Evolutionary conservation across 306 rosid species (phyloP), one percentile per base, ranked within the genome.

Genomic region (Prunus campanulata): DNA sequence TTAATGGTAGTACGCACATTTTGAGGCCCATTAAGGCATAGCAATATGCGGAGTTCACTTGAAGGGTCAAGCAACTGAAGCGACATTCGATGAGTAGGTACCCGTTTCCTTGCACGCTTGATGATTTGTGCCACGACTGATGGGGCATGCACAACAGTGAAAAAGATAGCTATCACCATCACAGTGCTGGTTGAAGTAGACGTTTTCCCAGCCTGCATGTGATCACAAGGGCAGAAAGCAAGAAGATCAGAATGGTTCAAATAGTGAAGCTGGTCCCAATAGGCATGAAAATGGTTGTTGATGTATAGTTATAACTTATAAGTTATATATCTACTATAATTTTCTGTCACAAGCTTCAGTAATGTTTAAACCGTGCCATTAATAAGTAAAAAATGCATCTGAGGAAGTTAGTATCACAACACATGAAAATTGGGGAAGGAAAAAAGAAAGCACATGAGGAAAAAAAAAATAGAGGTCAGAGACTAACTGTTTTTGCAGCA

Each of bases 11-110:
- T 80, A 27, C 83, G 68, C 51, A 83, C 78, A 70, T 91, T 89
- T 3, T 88, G 88, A 22, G 85, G 88, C 65, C 97, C 97, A 59
- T 95, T 93, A 70, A 95, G 69, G 51, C 96, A 92, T 7, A 91
- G 66, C 49, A 95, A 80, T 61, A 95, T 79, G 32, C 82, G 86
- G 42, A 95, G 82, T 76, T 91, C 93, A 3, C 68, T 81, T 47
- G 85, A 76, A 3, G 97, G 98, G 49, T 86, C 86, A 6, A 92
- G 91, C 67, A 89, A 70, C 39, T 92, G 88, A 27, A 95, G 93
- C 3, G 99, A 81, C 91, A 91, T 89, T 57, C 80, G 87, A 59
- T 88, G 93, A 15, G 88, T 88, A 2, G 98, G 92, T 13, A 81
- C 90, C 4, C 92, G 86, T 63, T 77, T 81, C 78, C 91, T 88